Conservation (phyloP, 495 filamentous ascomycete genomes). For the Xylaria curta region DNA sequence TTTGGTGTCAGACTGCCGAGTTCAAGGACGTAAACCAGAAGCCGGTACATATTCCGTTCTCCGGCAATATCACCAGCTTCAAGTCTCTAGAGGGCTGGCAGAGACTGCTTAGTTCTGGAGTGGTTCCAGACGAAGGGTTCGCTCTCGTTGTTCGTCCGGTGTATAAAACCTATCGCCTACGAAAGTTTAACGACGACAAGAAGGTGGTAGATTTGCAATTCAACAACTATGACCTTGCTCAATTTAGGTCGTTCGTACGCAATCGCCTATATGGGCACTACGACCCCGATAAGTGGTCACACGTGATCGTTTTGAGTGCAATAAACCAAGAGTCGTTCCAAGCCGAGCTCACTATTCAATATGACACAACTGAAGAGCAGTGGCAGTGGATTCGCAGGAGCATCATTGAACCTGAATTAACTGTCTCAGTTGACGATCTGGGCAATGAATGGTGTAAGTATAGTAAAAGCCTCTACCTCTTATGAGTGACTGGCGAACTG, state of each 20-base stretch:
- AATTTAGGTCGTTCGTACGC: not conserved
- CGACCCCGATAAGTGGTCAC: not conserved
- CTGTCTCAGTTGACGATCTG: constrained; percentile 24
- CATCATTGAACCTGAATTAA: constrained; percentile 33
- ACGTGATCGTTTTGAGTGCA: constrained; percentile 26
- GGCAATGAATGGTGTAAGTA: constrained; percentile 34
- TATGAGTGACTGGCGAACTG: constrained; percentile 10
- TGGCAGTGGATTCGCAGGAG: constrained; percentile 36
- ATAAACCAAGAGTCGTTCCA: constrained; percentile 16
- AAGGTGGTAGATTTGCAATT: not conserved
- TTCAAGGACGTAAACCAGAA: constrained; percentile 12
- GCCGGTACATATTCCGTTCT: constrained; percentile 1
- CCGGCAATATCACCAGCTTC: not conserved
- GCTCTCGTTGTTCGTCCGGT: constrained; percentile 14
- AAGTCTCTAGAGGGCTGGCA: constrained; percentile 2
- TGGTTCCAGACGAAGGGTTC: not conserved
- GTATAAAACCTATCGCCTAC: constrained; percentile 13
- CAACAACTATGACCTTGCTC: not conserved
- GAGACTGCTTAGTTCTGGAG: not conserved
- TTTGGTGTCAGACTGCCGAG: constrained; percentile 16
- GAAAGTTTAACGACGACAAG: not conserved
- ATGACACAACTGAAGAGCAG: constrained; percentile 30
- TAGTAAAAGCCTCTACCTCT: not conserved
- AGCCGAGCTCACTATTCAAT: constrained; percentile 26
- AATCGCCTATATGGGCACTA: constrained; percentile 22